These are phyloP conservation scores for Phlegmacium glaucopus DNA, from an alignment of 768 basidiomycete genomes.

Conservation along the genomic window DNA sequence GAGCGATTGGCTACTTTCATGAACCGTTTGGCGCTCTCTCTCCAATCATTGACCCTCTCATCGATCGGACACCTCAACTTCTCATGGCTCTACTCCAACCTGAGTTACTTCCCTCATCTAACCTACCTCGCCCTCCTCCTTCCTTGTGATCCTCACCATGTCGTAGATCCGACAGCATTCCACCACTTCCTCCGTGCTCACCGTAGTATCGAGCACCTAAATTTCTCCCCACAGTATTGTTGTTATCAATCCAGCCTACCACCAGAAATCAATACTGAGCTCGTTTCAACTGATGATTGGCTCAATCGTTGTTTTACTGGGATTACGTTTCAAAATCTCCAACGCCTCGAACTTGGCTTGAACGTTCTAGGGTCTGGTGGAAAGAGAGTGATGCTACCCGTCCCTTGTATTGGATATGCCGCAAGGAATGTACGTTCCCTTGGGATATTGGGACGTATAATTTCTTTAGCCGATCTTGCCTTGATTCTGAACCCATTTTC, in stretches of 20 bases:
- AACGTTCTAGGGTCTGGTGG: slow-evolving; percentile 14
- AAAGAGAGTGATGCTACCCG: slow-evolving; percentile 8
- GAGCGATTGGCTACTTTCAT: slow-evolving; percentile 11
- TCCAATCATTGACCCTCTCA: slow-evolving; percentile 12
- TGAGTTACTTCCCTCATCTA: slow-evolving; percentile 14
- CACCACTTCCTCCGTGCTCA: slow-evolving; percentile 13
- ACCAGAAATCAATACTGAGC: neutral
- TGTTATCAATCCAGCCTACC: slow-evolving; percentile 10
- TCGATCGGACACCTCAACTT: slow-evolving; percentile 14
- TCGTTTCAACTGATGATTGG: slow-evolving; percentile 11
- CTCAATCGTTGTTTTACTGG: slow-evolving; percentile 7
- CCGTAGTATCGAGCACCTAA: slow-evolving; percentile 1
- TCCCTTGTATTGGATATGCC: slow-evolving; percentile 3
- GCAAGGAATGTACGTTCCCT: slow-evolving; percentile 4
- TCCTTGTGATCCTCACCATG: slow-evolving; percentile 15
- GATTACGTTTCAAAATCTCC: slow-evolving; percentile 9
- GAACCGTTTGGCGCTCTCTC: slow-evolving; percentile 11
- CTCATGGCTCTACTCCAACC: slow-evolving; percentile 10
- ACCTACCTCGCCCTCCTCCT: slow-evolving; percentile 6
- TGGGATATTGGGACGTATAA: slow-evolving; percentile 11
- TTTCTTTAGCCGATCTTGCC: slow-evolving; percentile 12
- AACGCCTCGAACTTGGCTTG: slow-evolving; percentile 14
- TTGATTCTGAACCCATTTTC: slow-evolving; percentile 11
- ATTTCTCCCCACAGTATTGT: slow-evolving; percentile 14
- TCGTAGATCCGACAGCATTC: slow-evolving; percentile 13